Evolutionary conservation across 768 basidiomycete species (phyloP).

Genomic region (Xerocomellus dryophilus): DNA sequence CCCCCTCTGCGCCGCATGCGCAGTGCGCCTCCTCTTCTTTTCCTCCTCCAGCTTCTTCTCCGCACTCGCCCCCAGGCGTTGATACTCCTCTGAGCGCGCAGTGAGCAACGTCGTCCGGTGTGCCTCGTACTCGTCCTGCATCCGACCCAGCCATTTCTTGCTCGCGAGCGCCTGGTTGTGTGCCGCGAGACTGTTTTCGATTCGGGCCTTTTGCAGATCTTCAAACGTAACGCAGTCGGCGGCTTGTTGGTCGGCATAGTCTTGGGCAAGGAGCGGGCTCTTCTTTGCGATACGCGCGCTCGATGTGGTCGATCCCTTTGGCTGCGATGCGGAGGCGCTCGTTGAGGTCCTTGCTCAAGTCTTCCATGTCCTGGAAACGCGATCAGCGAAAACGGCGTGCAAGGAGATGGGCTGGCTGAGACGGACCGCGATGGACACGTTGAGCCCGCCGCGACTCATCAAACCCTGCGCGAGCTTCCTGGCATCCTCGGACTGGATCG

Average conservation of each 20-base stretch:
- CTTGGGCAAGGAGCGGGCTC: slow-evolving; percentile 83
- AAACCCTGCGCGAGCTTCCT: slow-evolving; percentile 83
- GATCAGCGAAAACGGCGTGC: background rate
- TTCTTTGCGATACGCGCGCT: slow-evolving; percentile 92
- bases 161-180: slow-evolving; percentile 68
- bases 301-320: slow-evolving; percentile 93
- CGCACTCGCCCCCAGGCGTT: slow-evolving; percentile 50
- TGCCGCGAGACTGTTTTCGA: slow-evolving; percentile 50
- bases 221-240: slow-evolving; percentile 72
- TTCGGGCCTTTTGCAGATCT: slow-evolving; percentile 50
- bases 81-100: slow-evolving; percentile 64
- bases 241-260: slow-evolving; percentile 84
- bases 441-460: slow-evolving; percentile 73
- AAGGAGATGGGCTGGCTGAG: background rate
- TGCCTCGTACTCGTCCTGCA: slow-evolving; percentile 65
- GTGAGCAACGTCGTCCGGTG: slow-evolving; percentile 53
- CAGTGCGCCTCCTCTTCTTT: slow-evolving; percentile 67
- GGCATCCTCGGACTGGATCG: slow-evolving; percentile 64
- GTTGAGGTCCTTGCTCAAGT: slow-evolving; percentile 81
- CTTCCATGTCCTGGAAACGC: slow-evolving; percentile 64
- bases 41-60: slow-evolving; percentile 75
- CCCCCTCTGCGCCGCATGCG: slow-evolving; percentile 58
- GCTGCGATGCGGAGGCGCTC: slow-evolving; percentile 77
- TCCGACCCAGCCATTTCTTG: slow-evolving; percentile 71
- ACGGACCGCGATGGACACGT: slow-evolving; percentile 68